A percentile compares a stretch with the other conserved stretches of the same genome.
phyloP scores from a whole-genome alignment of 164 flowering plant genomes.

The Taxillus chinensis region DNA sequence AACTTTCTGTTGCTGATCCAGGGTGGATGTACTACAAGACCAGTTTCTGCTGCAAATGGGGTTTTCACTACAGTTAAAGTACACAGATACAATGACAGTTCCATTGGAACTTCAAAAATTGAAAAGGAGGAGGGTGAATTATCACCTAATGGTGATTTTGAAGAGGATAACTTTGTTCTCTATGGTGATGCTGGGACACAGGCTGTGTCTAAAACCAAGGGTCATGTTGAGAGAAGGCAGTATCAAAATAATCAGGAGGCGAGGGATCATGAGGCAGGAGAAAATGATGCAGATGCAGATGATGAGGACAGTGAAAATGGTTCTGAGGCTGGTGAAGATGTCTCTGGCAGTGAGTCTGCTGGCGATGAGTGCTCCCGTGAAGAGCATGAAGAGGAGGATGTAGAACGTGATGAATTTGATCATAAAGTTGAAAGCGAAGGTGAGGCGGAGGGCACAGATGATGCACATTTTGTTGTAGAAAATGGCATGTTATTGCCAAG shows the following conservation, averaged over 20 bases:
- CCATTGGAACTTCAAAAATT: slow-evolving; percentile 21
- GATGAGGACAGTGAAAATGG: slow-evolving; percentile 59
- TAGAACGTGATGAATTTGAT: slow-evolving; percentile 42
- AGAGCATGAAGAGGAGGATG: slow-evolving; percentile 52
- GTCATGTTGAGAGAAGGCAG: slow-evolving; percentile 16
- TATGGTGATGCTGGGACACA: slow-evolving; percentile 23
- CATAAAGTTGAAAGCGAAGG: slow-evolving; percentile 69
- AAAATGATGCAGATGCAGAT: slow-evolving; percentile 47
- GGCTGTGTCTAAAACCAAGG: slow-evolving; percentile 15
- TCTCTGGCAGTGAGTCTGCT: slow-evolving; percentile 56
- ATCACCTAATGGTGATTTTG: slow-evolving; percentile 60
- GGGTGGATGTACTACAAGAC: slow-evolving; percentile 23
- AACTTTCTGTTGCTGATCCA: slow-evolving; percentile 11
- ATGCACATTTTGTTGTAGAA: slow-evolving; percentile 28
- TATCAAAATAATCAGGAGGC: slow-evolving; percentile 22
- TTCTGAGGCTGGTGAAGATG: slow-evolving; percentile 55
- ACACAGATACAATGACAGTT: slow-evolving; percentile 16
- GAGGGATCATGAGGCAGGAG: slow-evolving; percentile 27
- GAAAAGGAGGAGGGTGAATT: slow-evolving; percentile 75
- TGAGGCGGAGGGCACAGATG: slow-evolving; percentile 43
- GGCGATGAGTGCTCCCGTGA: slow-evolving; percentile 58
- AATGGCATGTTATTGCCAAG: slow-evolving; percentile 23
- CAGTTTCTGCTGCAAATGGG: slow-evolving; percentile 23
- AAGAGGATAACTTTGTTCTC: slow-evolving; percentile 40
- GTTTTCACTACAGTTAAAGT: slow-evolving; percentile 10